phyloP scores from a whole-genome alignment of 768 basidiomycete species.

The Lactifluus piperatus region DNA sequence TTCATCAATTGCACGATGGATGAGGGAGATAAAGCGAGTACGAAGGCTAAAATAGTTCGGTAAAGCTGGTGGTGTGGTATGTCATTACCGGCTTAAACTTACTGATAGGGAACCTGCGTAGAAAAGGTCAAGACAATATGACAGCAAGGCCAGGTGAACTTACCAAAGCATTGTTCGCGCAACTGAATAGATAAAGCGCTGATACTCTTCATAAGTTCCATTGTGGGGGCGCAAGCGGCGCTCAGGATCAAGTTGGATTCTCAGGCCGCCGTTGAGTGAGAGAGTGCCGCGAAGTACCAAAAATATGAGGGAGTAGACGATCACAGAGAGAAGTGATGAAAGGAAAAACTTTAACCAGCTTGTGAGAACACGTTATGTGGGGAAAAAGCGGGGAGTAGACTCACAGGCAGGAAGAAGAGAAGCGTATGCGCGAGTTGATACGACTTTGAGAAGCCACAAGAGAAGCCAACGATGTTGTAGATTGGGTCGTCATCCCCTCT shows the following conservation, averaged over 20 bases:
- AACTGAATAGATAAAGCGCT: constrained; percentile 51
- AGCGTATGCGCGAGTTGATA: constrained; percentile 39
- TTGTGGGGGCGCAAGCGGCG: constrained; percentile 33
- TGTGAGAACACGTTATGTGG: not conserved
- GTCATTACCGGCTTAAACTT: constrained; percentile 19
- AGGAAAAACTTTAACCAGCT: constrained; percentile 41
- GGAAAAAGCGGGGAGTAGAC: constrained; percentile 13
- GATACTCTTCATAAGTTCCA: constrained; percentile 38
- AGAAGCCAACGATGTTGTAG: constrained; percentile 45
- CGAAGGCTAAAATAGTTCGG: constrained; percentile 42
- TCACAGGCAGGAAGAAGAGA: constrained; percentile 56
- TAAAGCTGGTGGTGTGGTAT: constrained; percentile 9
- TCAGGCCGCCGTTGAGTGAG: constrained; percentile 41
- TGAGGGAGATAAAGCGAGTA: constrained; percentile 50
- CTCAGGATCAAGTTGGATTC: constrained; percentile 39
- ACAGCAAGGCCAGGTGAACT: constrained; percentile 19
- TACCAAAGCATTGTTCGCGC: constrained; percentile 66
- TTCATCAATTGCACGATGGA: constrained; percentile 41
- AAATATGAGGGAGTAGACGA: constrained; percentile 54
- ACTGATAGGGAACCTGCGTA: constrained; percentile 52
- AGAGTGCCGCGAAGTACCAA: constrained; percentile 52
- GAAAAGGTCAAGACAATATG: constrained; percentile 1
- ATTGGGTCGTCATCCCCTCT: constrained; percentile 31
- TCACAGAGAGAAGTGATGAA: constrained; percentile 43
- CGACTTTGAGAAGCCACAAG: constrained; percentile 42